Evolutionary conservation across 2,329 filamentous ascomycete genomes (phyloP).

Genomic region (Fusarium hainanense): DNA sequence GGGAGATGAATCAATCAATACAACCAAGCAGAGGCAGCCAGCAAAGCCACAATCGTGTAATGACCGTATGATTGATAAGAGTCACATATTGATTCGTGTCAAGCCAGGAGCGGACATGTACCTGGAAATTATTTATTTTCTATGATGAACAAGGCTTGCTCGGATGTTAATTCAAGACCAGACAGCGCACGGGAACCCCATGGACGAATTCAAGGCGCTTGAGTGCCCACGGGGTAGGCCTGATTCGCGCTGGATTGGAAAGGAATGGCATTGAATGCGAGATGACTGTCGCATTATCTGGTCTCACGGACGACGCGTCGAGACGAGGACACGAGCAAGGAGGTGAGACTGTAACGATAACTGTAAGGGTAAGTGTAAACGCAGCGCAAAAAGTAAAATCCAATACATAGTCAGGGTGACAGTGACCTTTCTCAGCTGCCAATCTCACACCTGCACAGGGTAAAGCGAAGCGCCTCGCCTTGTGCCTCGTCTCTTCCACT

Average conservation of each 20-base stretch:
- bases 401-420: background rate
- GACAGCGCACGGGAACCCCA: constrained; percentile 34
- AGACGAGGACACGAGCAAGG: constrained; percentile 27
- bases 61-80: constrained; percentile 20
- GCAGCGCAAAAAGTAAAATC: background rate
- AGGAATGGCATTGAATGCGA: constrained; percentile 23
- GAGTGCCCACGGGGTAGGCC: constrained; percentile 27
- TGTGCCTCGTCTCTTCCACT: background rate
- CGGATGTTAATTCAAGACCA: constrained; percentile 39
- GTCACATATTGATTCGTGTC: constrained; percentile 19
- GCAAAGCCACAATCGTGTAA: constrained; percentile 22
- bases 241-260: constrained; percentile 30
- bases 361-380: background rate
- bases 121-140: constrained; percentile 27
- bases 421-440: constrained; percentile 22
- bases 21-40: constrained; percentile 17
- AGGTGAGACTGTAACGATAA: background rate
- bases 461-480: constrained; percentile 18
- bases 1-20: constrained; percentile 14
- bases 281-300: constrained; percentile 33
- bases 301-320: constrained; percentile 8
- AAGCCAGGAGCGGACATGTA: constrained; percentile 18
- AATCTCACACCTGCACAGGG: constrained; percentile 20
- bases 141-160: constrained; percentile 31
- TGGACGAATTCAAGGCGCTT: constrained; percentile 37